Conservation (phyloP, 2,329 filamentous ascomycete species). For the Fusarium torreyae region DNA sequence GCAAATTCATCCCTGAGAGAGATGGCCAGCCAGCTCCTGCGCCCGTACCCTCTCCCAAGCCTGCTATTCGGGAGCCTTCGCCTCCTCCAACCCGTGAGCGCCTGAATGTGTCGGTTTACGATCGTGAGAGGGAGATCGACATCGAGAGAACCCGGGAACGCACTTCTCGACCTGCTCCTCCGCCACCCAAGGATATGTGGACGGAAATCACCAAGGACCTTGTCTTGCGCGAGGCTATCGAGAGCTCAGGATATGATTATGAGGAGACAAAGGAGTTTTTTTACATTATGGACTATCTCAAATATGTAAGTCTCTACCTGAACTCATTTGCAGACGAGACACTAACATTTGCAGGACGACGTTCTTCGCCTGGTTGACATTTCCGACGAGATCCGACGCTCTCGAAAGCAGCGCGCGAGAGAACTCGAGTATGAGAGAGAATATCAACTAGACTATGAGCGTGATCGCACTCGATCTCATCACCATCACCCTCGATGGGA, state of each 20-base stretch:
- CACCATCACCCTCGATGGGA: constrained; percentile 62
- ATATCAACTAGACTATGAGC: constrained; percentile 66
- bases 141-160: constrained; percentile 71
- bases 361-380: constrained; percentile 87
- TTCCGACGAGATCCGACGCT: constrained; percentile 84
- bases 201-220: constrained; percentile 97
- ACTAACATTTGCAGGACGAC: constrained; percentile 75
- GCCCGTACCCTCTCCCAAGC: constrained; percentile 39
- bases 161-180: constrained; percentile 59
- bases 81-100: constrained; percentile 54
- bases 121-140: constrained; percentile 65
- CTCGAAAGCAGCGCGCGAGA: constrained; percentile 66
- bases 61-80: constrained; percentile 48
- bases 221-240: constrained; percentile 88
- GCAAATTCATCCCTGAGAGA: constrained; percentile 80
- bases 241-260: constrained; percentile 86
- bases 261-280: constrained; percentile 92
- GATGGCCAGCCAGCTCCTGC: constrained; percentile 60
- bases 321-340: not conserved
- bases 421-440: constrained; percentile 73
- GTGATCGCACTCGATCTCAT: constrained; percentile 54
- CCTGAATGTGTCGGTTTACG: constrained; percentile 64
- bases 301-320: constrained; percentile 76
- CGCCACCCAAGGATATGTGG: constrained; percentile 80
- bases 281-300: constrained; percentile 92